Evolutionary conservation across 2,329 filamentous ascomycete genomes (phyloP).

Genomic region (Epichloe sibirici): DNA sequence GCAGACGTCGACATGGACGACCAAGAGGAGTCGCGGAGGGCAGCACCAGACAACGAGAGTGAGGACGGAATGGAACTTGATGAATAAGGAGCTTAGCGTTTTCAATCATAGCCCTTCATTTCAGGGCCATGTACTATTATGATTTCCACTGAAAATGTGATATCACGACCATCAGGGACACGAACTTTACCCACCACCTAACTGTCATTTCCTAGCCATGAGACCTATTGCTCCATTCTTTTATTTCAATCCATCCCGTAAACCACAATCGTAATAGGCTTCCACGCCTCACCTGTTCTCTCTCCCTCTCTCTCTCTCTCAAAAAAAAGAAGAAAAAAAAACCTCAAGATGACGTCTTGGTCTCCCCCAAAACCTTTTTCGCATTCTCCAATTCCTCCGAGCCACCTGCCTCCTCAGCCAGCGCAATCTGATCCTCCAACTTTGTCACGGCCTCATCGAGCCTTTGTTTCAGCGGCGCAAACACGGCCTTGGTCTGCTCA

Average conservation of each 20-base stretch:
- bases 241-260: neutral
- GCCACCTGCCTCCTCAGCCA: slow-evolving; percentile 32
- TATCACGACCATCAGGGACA: neutral
- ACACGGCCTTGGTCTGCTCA: slow-evolving; percentile 79
- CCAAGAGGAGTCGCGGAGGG: slow-evolving; percentile 16
- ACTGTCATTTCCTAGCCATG: too few relatives aligned
- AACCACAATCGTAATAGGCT: neutral
- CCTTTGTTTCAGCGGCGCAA: slow-evolving; percentile 58
- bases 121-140: neutral
- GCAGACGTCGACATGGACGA: slow-evolving; percentile 52
- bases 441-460: slow-evolving; percentile 60
- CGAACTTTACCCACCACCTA: neutral
- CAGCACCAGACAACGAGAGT: slow-evolving; percentile 27
- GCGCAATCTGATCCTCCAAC: slow-evolving; percentile 61
- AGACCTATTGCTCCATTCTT: neutral
- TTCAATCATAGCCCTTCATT: neutral
- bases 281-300: neutral
- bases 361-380: slow-evolving; percentile 38
- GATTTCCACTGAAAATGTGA: neutral
- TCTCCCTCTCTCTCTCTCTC: neutral
- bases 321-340: neutral
- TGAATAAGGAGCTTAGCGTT: slow-evolving; percentile 17
- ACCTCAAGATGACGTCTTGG: slow-evolving; percentile 22
- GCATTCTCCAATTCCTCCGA: slow-evolving; percentile 43
- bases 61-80: slow-evolving; percentile 48